These are phyloP conservation scores for Sugiyamaella floridensis DNA, from an alignment of 805 yeast genomes.

Conservation along the genomic window DNA sequence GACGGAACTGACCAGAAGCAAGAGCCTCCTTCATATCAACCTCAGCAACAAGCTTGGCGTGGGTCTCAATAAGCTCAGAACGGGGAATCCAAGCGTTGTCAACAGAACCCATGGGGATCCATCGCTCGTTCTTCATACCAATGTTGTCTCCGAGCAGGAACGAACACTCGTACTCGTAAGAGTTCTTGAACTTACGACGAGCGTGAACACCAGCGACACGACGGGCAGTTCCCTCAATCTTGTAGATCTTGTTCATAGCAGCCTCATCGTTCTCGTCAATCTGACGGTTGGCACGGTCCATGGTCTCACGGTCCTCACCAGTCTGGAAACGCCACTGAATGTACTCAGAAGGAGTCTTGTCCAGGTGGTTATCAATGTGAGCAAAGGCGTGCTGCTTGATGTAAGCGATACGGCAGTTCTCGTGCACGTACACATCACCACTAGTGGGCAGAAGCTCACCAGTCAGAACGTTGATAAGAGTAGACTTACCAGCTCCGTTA, in stretches of 20 bases:
- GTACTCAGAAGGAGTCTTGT: constrained; percentile 99
- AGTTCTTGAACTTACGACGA: constrained; percentile 99
- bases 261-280: constrained; percentile 95
- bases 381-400: constrained; percentile 99
- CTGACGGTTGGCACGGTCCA: constrained; percentile 99
- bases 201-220: constrained; percentile 90
- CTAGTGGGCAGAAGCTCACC: constrained; percentile 98
- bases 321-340: constrained; percentile 99
- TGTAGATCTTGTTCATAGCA: constrained; percentile 99
- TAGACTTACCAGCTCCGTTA: constrained; percentile 99
- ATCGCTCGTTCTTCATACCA: constrained; percentile 98
- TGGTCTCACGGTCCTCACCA: constrained; percentile 99
- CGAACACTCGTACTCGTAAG: constrained; percentile 98
- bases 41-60: constrained; percentile 98
- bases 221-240: constrained; percentile 97
- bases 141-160: constrained; percentile 97
- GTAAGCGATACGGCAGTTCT: constrained; percentile 99
- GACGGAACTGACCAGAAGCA: constrained; percentile 99
- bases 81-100: constrained; percentile 99
- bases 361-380: constrained; percentile 97
- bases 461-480: constrained; percentile 95
- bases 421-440: constrained; percentile 99
- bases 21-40: constrained; percentile 99
- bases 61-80: constrained; percentile 95
- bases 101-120: constrained; percentile 99